Percentiles rank a stretch among this genome's conserved stretches.
Conservation (phyloP, 345 rosid species). For the Draba incana region DNA sequence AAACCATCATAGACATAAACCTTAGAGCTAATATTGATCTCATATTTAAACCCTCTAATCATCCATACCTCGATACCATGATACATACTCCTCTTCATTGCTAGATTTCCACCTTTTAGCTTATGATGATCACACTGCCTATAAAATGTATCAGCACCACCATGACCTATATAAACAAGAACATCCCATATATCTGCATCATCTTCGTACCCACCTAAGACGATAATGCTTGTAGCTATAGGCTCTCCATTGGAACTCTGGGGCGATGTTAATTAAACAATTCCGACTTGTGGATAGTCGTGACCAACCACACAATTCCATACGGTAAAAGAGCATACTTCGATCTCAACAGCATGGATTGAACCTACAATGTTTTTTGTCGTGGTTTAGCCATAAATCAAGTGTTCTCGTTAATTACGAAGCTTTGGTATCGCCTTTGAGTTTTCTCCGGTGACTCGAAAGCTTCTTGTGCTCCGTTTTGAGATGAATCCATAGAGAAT, state of each 20-base stretch:
- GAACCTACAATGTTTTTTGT: slow-evolving; percentile 77
- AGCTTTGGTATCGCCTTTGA: slow-evolving; percentile 57
- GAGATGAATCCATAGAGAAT: slow-evolving; percentile 58
- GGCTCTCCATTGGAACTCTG: slow-evolving; percentile 72
- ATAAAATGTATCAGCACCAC: slow-evolving; percentile 66
- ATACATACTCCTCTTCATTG: slow-evolving; percentile 78
- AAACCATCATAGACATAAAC: slow-evolving; percentile 89
- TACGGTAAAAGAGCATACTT: slow-evolving; percentile 68
- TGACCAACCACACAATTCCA: slow-evolving; percentile 83
- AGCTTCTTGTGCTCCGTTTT: slow-evolving; percentile 48
- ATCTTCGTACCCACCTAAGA: slow-evolving; percentile 87
- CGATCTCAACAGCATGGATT: slow-evolving; percentile 66
- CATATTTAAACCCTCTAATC: slow-evolving; percentile 67
- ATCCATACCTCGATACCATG: slow-evolving; percentile 77
- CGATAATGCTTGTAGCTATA: slow-evolving; percentile 74
- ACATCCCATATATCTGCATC: slow-evolving; percentile 74
- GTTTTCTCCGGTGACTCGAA: slow-evolving; percentile 40
- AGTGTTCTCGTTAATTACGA: slow-evolving; percentile 54
- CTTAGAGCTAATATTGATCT: slow-evolving; percentile 49
- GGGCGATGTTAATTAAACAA: slow-evolving; percentile 60
- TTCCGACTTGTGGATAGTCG: slow-evolving; percentile 79
- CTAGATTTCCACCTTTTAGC: slow-evolving; percentile 85
- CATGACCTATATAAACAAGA: slow-evolving; percentile 75
- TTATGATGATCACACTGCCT: slow-evolving; percentile 73
- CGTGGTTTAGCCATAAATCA: slow-evolving; percentile 68